Percentiles rank a stretch among this genome's conserved stretches.
Conservation (phyloP, 768 basidiomycete species). For the Naganishia randhawae region DNA sequence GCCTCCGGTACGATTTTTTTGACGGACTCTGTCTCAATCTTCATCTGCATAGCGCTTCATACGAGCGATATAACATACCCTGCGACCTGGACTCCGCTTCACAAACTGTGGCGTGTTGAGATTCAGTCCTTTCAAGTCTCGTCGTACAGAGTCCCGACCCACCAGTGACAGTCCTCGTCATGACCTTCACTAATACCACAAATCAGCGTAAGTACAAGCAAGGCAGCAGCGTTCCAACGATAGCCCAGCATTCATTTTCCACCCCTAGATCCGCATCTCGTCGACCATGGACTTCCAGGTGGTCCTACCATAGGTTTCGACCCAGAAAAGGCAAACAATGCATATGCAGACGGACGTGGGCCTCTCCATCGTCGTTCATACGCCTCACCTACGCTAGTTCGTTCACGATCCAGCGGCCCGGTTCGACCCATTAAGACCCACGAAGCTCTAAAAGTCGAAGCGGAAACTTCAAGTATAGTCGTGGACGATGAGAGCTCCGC, state of each 20-base stretch:
- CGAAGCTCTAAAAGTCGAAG: constrained; percentile 3
- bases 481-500: constrained; percentile 22
- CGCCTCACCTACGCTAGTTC: constrained; percentile 16
- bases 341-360: constrained; percentile 4
- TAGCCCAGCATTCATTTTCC: not conserved
- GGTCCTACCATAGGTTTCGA: constrained; percentile 24
- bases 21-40: too few relatives aligned
- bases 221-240: not conserved
- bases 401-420: not conserved
- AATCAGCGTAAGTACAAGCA: constrained; percentile 4
- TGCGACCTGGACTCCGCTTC: too few relatives aligned
- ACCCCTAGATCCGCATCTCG: constrained; percentile 8
- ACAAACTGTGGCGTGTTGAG: not conserved
- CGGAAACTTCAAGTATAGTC: constrained; percentile 1
- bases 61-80: too few relatives aligned
- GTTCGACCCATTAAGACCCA: not conserved
- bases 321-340: constrained; percentile 19
- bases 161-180: not conserved
- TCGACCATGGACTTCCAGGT: constrained; percentile 30
- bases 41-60: too few relatives aligned
- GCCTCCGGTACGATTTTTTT: not conserved
- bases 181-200: constrained; percentile 1
- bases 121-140: not conserved
- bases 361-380: not conserved
- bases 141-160: not conserved